These are phyloP conservation scores for Pelargonium nanum DNA, from an alignment of 345 rosid genomes.

Conservation along the genomic window DNA sequence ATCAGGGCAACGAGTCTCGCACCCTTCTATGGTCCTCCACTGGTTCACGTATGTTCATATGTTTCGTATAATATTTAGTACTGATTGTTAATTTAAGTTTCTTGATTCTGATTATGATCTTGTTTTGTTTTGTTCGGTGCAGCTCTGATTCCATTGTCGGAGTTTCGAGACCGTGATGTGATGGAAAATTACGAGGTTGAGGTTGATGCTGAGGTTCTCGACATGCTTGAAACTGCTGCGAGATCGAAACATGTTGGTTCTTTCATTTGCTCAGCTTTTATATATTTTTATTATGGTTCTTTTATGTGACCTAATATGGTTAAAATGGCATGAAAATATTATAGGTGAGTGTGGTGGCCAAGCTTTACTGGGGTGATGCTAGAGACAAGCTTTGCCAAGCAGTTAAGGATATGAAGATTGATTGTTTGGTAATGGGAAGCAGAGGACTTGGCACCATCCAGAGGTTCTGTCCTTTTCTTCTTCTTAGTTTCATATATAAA, in stretches of 20 bases:
- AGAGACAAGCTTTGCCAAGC: slow-evolving; percentile 70
- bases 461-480: slow-evolving; percentile 25
- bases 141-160: slow-evolving; percentile 68
- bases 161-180: slow-evolving; percentile 54
- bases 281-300: not conserved
- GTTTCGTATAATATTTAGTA: not conserved
- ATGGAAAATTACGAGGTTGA: slow-evolving; percentile 49
- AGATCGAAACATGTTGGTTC: slow-evolving; percentile 40
- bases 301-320: not conserved
- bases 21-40: slow-evolving; percentile 35
- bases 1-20: slow-evolving; percentile 27
- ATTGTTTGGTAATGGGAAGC: slow-evolving; percentile 73
- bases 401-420: slow-evolving; percentile 54
- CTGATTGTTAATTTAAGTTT: not conserved
- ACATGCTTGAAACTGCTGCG: slow-evolving; percentile 49
- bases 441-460: slow-evolving; percentile 76
- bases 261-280: not conserved
- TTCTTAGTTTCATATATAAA: not conserved
- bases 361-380: slow-evolving; percentile 84
- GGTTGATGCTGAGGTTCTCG: slow-evolving; percentile 51
- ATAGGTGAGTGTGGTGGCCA: slow-evolving; percentile 56
- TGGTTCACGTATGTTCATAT: slow-evolving; percentile 37
- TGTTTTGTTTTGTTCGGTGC: not conserved
- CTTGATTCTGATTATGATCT: slow-evolving; percentile 3
- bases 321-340: not conserved